Conservation (phyloP, 2,329 filamentous ascomycete genomes). For the Diaporthe helianthi region DNA sequence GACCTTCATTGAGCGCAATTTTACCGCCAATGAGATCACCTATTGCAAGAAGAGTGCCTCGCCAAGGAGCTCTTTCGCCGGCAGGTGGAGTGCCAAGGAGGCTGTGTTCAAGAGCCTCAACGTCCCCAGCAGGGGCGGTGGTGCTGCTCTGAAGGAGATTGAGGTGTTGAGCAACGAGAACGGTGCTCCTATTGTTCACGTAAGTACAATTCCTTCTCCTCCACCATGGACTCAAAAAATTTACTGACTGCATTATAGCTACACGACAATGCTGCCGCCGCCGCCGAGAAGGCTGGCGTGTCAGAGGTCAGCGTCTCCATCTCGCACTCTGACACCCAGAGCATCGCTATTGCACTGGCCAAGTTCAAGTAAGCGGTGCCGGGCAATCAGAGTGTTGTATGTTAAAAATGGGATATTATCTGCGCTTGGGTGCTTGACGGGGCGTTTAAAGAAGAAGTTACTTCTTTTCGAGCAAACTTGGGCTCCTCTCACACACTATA, state of each 20-base stretch:
- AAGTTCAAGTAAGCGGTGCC: conserved; percentile 65
- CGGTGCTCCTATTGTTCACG: conserved; percentile 83
- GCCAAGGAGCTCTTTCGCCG: conserved; percentile 90
- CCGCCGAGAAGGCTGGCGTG: conserved; percentile 85
- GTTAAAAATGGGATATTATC: not conserved
- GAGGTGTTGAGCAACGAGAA: conserved; percentile 84
- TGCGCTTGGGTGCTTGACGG: conserved; percentile 10
- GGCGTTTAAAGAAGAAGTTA: conserved; percentile 3
- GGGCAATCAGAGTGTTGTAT: not conserved
- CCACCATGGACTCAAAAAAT: not conserved
- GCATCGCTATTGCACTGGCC: conserved; percentile 91
- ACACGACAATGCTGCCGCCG: conserved; percentile 81
- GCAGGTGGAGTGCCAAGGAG: conserved; percentile 97
- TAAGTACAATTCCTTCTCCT: conserved; percentile 56
- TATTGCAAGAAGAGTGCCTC: conserved; percentile 85
- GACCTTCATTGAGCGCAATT: conserved; percentile 94
- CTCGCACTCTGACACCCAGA: conserved; percentile 92
- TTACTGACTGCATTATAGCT: conserved; percentile 66
- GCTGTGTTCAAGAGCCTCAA: conserved; percentile 98
- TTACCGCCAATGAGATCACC: conserved; percentile 80
- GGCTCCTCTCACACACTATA: not conserved
- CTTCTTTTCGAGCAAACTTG: not conserved
- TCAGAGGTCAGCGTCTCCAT: conserved; percentile 93
- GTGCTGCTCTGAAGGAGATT: conserved; percentile 91
- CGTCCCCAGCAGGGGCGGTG: conserved; percentile 84